These are phyloP conservation scores for Platanthera zijinensis DNA, from an alignment of 106 monocot genomes.

Conservation along the genomic window DNA sequence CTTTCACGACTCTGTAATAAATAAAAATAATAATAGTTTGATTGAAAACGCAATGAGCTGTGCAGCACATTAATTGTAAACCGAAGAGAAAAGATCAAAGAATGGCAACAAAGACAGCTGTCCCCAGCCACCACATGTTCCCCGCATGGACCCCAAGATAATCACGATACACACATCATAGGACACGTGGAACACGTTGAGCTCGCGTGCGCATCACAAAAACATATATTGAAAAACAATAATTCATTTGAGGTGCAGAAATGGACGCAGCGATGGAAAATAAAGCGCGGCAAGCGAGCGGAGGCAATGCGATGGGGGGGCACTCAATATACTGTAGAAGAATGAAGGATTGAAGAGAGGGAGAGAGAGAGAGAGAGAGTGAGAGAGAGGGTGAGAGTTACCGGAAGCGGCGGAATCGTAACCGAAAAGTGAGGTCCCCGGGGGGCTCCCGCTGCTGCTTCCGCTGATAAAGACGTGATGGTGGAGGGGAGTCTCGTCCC, in stretches of 20 bases:
- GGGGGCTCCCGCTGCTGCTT: slow-evolving; percentile 12
- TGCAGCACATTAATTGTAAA: background rate
- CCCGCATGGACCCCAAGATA: background rate
- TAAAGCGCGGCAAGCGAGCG: background rate
- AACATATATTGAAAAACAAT: background rate
- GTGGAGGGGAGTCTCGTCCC: slow-evolving; percentile 14
- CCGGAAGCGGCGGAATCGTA: slow-evolving; percentile 37
- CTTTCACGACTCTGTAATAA: too few species aligned
- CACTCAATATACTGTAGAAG: background rate
- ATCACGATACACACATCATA: background rate
- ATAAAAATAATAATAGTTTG: too few species aligned
- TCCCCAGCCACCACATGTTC: background rate
- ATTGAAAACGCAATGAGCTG: background rate
- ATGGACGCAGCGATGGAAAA: background rate
- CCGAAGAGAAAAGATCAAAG: background rate
- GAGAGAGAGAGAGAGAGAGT: background rate
- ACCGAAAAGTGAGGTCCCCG: slow-evolving; percentile 26
- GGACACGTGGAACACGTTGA: background rate
- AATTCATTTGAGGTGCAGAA: background rate
- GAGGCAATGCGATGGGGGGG: background rate
- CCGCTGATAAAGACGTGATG: slow-evolving; percentile 26
- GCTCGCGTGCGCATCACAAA: background rate
- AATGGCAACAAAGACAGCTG: background rate
- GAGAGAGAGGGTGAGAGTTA: slow-evolving; percentile 3
- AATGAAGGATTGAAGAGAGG: background rate